Evolutionary conservation across 2,329 filamentous ascomycete species (phyloP).

Genomic region (Dothistroma septosporum): DNA sequence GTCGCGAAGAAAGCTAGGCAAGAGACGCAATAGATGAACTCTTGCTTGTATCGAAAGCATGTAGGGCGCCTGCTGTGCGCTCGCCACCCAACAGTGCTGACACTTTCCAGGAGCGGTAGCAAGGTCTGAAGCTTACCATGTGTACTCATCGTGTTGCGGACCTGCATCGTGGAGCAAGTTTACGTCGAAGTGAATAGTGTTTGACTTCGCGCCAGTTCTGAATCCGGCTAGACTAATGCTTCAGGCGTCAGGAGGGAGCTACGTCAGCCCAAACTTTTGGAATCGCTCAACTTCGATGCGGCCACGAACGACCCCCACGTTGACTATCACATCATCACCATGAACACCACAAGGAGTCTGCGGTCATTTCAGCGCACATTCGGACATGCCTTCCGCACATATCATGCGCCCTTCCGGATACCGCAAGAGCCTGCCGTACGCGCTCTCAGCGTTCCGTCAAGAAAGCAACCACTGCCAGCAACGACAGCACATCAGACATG

Average conservation of each 20-base stretch:
- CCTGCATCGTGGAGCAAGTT: too few species aligned
- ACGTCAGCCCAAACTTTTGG: background rate
- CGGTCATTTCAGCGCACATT: constrained; percentile 31
- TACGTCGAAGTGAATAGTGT: background rate
- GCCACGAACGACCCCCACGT: background rate
- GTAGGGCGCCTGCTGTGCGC: too few species aligned
- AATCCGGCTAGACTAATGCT: background rate
- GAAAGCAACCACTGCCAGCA: constrained; percentile 8
- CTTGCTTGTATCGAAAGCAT: too few species aligned
- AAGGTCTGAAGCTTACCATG: too few species aligned
- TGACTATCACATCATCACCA: background rate
- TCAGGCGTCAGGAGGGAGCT: background rate
- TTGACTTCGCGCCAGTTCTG: background rate
- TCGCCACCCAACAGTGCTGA: too few species aligned
- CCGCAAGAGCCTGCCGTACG: constrained; percentile 14
- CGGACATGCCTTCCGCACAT: constrained; percentile 35
- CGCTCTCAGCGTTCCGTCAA: constrained; percentile 11
- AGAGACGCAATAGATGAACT: too few species aligned
- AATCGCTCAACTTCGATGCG: background rate
- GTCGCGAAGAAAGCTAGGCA: too few species aligned
- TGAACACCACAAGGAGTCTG: constrained; percentile 26
- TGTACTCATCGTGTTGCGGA: too few species aligned
- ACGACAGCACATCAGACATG: constrained; percentile 10
- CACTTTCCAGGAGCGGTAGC: too few species aligned
- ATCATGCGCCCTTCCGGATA: constrained; percentile 17